These are phyloP conservation scores for Areca catechu DNA, from an alignment of 176 grass and related monocot species.

Conservation along the genomic window DNA sequence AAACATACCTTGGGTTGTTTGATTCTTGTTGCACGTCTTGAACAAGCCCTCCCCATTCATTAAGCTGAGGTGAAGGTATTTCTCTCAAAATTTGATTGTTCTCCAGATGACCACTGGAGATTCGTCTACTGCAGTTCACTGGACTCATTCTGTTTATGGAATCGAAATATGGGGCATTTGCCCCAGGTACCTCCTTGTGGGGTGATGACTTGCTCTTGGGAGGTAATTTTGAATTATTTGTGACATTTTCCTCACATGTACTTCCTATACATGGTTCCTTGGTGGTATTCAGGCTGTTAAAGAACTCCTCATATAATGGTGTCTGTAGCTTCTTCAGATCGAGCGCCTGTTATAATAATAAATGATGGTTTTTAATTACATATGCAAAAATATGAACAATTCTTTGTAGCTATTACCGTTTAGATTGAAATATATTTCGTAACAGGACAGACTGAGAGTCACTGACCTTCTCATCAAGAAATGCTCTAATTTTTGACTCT, in stretches of 20 bases:
- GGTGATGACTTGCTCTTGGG: constrained; percentile 57
- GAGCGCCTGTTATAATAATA: constrained; percentile 46
- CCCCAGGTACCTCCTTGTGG: constrained; percentile 36
- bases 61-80: constrained; percentile 64
- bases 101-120: constrained; percentile 36
- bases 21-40: constrained; percentile 42
- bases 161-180: constrained; percentile 34
- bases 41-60: constrained; percentile 40
- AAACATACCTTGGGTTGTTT: constrained; percentile 45
- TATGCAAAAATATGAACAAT: too few species aligned
- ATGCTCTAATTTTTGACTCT: constrained; percentile 90
- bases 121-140: constrained; percentile 46
- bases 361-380: too few species aligned
- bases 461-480: constrained; percentile 90
- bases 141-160: constrained; percentile 39
- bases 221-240: constrained; percentile 56
- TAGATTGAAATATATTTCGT: too few species aligned
- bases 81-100: constrained; percentile 66
- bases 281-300: constrained; percentile 61
- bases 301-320: constrained; percentile 96
- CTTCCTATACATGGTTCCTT: constrained; percentile 38
- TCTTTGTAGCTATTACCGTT: too few species aligned
- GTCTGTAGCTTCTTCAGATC: constrained; percentile 96
- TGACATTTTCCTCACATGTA: constrained; percentile 51
- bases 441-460: neutral